Base-by-base conservation (phyloP, 2,329 filamentous ascomycete species). In the Dendrostoma leiphaemia region DNA sequence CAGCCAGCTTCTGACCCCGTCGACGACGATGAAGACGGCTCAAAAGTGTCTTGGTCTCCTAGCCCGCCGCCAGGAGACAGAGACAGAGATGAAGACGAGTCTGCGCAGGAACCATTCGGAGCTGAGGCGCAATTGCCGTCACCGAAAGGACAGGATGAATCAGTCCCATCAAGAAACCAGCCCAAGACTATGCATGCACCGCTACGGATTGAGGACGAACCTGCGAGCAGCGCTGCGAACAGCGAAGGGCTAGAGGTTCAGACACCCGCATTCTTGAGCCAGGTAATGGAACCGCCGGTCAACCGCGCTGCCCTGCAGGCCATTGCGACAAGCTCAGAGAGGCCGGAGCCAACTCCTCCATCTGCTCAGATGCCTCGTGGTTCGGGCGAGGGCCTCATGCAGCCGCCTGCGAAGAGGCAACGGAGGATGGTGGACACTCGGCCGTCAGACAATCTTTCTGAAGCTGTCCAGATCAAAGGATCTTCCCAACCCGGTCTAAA, bases 231-330 rank as follows among this genome's bases (percentile, higher is more conserved):
- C 43, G 61, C 58, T 15, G 63, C 59, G 7, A 57, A 57, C 32
- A 68, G 69, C 28, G 66, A 67, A 35, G 64, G 65, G 23, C 61
- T 70, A 21, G 67, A 69, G n/a, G 48, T 70, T 26, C 60, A 67
- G 53, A 58, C 65, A 1, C 68, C 65, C 17, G 61, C 48, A 10
- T 62, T 62, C 1, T 60, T 68, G 17, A 52, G 44, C 40, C 44
- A 59, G 19, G 54, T 62, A 17, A 54, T 35, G 37, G 29, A 53
- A n/a, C 37, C 60, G 12, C 49, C 64, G 23, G 49, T 64, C 50
- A 65, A 65, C 31, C 65, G 62, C 44, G 43, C 56, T 47, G 54
- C 57, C 41, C 40, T 59, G 19, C 60, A n/a, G 37, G 21, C 40
- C 15, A 19, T 51, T 21, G 41, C 46, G 26, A 43, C 35, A 32